Conservation (phyloP, 2,329 filamentous ascomycete genomes). For the Didymella exigua region DNA sequence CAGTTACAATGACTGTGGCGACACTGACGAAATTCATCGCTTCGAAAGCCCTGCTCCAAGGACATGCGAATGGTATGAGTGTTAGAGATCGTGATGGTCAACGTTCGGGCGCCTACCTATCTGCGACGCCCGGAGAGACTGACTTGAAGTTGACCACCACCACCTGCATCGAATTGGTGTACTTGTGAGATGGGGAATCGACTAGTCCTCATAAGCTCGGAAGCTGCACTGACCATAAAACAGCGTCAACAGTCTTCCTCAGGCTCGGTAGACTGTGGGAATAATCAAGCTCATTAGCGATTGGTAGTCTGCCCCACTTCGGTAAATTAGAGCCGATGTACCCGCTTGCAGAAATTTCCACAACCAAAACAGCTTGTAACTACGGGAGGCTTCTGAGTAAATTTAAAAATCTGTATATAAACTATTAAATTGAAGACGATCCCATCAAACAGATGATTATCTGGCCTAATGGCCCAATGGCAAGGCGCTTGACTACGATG, state of each 20-base stretch:
- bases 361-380: not conserved
- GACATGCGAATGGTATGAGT: not conserved
- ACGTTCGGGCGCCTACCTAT: no score
- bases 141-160: no score
- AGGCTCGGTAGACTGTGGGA: no score
- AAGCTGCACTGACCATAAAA: no score
- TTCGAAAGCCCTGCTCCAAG: not conserved
- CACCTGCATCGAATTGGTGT: no score
- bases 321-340: not conserved
- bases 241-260: no score
- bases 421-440: fast-evolving
- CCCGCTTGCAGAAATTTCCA: not conserved
- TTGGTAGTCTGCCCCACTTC: not conserved
- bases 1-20: not conserved
- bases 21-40: not conserved
- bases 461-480: slow-evolving; percentile 55
- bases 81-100: no score
- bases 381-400: not conserved
- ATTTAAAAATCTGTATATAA: not conserved
- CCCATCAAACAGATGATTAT: slow-evolving; percentile 6
- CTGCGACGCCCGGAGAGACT: no score
- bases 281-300: no score
- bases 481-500: slow-evolving; percentile 59
- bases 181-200: no score
- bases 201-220: no score